Evolutionary conservation across 805 yeast species (phyloP).

Genomic region (Naumovozyma baii): DNA sequence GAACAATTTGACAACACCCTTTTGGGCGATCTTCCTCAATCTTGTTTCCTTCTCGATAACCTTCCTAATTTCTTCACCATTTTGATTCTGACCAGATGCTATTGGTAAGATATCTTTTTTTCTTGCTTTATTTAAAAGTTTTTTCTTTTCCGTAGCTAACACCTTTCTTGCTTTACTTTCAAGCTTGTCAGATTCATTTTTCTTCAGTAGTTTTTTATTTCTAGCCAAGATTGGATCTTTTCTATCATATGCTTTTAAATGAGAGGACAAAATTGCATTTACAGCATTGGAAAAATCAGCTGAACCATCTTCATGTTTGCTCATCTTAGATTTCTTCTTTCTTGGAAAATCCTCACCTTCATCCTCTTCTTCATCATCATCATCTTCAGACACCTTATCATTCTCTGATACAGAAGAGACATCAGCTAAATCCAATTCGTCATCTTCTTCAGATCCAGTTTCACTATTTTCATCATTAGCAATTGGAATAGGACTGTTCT

Average conservation of each 20-base stretch:
- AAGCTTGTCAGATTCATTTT: conserved; percentile 69
- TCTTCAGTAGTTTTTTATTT: conserved; percentile 57
- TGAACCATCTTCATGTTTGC: conserved; percentile 59
- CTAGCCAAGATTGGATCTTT: conserved; percentile 86
- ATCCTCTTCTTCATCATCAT: conserved; percentile 18
- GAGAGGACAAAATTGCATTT: conserved; percentile 72
- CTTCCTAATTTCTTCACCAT: conserved; percentile 37
- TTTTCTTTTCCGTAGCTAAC: conserved; percentile 61
- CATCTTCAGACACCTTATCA: conserved; percentile 18
- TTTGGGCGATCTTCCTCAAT: conserved; percentile 72
- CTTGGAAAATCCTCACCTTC: conserved; percentile 35
- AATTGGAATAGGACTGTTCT: conserved; percentile 2
- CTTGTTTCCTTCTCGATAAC: conserved; percentile 57
- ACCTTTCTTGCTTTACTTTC: conserved; percentile 76
- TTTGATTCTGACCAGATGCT: conserved; percentile 38
- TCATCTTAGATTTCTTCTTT: conserved; percentile 46
- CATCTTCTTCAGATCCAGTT: conserved; percentile 15
- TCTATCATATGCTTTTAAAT: conserved; percentile 79
- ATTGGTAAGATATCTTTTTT: conserved; percentile 57
- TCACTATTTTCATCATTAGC: conserved; percentile 12
- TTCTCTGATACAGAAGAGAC: conserved; percentile 11
- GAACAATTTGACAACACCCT: conserved; percentile 77
- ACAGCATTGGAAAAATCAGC: conserved; percentile 74
- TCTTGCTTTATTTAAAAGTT: conserved; percentile 55
- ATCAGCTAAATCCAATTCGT: conserved; percentile 15